Percentiles rank a stretch among this genome's conserved stretches.
Conservation (phyloP, 1,284 basidiomycete genomes). For the Gomphus bonarii region DNA sequence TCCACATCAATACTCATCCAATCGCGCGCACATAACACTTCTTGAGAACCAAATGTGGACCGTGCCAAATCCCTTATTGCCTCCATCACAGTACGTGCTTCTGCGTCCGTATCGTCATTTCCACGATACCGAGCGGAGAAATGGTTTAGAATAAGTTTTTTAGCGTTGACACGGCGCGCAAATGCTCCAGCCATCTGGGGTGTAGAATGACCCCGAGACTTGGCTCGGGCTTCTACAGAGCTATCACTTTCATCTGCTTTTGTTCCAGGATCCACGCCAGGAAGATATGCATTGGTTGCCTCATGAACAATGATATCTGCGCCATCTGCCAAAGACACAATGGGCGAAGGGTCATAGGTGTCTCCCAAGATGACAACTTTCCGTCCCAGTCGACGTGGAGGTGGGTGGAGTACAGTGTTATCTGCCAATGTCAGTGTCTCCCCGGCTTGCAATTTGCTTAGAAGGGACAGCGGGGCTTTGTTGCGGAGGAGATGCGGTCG, state of each 20-base stretch:
- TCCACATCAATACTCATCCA: constrained; percentile 56
- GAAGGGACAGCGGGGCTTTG: constrained; percentile 25
- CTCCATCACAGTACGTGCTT: constrained; percentile 44
- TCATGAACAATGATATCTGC: constrained; percentile 31
- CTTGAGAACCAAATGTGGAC: constrained; percentile 33
- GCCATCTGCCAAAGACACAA: constrained; percentile 17
- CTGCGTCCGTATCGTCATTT: constrained; percentile 37
- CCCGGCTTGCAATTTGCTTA: constrained; percentile 51
- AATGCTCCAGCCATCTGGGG: constrained; percentile 38
- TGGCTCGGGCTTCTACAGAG: constrained; percentile 26
- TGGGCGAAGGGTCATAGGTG: constrained; percentile 23
- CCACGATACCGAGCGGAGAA: constrained; percentile 40
- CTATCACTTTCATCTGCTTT: constrained; percentile 14
- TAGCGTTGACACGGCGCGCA: constrained; percentile 28
- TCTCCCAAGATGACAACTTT: constrained; percentile 36
- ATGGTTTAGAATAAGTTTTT: constrained; percentile 35
- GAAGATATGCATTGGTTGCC: constrained; percentile 38
- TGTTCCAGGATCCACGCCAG: constrained; percentile 15
- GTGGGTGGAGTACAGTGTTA: constrained; percentile 69
- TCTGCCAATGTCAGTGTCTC: constrained; percentile 64
- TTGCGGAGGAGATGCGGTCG: constrained; percentile 11
- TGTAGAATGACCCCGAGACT: constrained; percentile 37
- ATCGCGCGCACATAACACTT: constrained; percentile 60
- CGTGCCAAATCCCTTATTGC: constrained; percentile 49
- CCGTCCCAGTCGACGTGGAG: constrained; percentile 53